These are phyloP conservation scores for Isatis lusitanica DNA, from an alignment of 441 rosid genomes.

Conservation along the genomic window DNA sequence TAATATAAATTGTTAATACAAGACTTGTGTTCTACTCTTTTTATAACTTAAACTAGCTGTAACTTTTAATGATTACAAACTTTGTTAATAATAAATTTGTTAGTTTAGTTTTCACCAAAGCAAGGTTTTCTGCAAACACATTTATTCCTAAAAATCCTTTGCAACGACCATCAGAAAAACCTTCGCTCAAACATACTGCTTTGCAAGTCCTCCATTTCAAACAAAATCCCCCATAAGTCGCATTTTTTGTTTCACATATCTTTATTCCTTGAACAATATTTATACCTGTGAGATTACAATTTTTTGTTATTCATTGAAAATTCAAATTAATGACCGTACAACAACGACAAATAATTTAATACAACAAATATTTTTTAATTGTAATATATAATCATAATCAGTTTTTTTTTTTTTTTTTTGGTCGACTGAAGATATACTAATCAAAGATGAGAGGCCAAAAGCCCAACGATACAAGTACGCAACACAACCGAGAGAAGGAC, in stretches of 20 bases:
- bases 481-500: no score
- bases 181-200: background rate
- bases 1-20: background rate
- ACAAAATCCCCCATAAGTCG: background rate
- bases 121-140: slow-evolving; percentile 16
- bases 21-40: background rate
- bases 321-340: background rate
- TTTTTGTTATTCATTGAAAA: background rate
- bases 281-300: background rate
- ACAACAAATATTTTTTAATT: background rate
- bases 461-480: no score
- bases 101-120: background rate
- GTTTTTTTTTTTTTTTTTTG: no score
- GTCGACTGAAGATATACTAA: no score
- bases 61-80: background rate
- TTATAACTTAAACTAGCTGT: background rate
- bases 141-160: background rate
- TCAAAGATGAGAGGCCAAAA: no score
- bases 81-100: background rate
- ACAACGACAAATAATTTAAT: background rate
- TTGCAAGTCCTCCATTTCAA: background rate
- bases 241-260: slow-evolving; percentile 9
- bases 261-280: slow-evolving; percentile 15
- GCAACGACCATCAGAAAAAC: slow-evolving; percentile 17
- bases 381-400: no score